phyloP scores from a whole-genome alignment of 306 rosid species.

The Hippophae rhamnoides region DNA sequence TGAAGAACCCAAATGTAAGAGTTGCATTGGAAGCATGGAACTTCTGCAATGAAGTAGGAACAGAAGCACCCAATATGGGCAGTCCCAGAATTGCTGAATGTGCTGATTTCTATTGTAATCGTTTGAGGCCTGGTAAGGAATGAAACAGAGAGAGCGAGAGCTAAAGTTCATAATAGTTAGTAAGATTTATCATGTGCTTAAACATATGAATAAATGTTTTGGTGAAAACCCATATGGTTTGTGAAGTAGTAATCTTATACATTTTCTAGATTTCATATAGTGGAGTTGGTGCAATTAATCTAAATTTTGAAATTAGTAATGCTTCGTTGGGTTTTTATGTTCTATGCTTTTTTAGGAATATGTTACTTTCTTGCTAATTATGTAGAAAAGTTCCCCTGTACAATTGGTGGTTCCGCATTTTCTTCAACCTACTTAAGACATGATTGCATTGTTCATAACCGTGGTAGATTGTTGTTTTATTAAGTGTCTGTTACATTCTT shows the following conservation, averaged over 20 bases:
- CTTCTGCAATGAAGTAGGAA: conserved; percentile 54
- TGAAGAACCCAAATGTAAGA: conserved; percentile 37
- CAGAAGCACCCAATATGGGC: conserved; percentile 47
- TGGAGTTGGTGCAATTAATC: no score
- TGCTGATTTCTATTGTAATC: conserved; percentile 31
- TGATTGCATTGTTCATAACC: neutral
- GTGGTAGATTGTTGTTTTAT: neutral
- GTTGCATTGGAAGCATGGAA: conserved; percentile 59
- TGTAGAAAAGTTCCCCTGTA: neutral
- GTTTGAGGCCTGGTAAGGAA: conserved; percentile 14
- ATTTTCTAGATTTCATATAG: no score
- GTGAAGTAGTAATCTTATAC: no score
- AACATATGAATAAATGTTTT: no score
- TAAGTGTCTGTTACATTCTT: neutral
- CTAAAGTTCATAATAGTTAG: neutral
- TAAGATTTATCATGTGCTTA: no score
- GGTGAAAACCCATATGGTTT: no score
- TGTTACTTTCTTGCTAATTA: neutral
- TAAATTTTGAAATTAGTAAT: no score
- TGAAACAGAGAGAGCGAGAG: no score
- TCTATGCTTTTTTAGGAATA: neutral
- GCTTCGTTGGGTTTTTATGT: no score
- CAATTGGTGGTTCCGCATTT: neutral
- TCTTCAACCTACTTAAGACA: neutral
- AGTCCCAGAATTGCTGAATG: conserved; percentile 62